Evolutionary conservation across 257 asterid species (phyloP).

Genomic region (Penstemon barbatus): DNA sequence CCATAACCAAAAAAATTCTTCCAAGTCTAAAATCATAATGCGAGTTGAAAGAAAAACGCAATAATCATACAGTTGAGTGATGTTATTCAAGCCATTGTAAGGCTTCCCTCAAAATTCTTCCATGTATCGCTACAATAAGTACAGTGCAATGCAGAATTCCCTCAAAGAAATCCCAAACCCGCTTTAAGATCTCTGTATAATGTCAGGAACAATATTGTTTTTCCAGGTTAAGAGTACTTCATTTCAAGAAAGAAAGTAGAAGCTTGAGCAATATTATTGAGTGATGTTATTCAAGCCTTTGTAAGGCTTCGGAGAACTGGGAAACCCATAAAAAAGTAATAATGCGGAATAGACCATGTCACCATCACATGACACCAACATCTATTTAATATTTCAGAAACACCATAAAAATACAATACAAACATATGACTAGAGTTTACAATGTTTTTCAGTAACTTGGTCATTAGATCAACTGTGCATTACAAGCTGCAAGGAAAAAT

Average conservation of each 20-base stretch:
- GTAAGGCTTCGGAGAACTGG: neutral
- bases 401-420: too few relatives aligned
- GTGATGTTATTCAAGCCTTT: slow-evolving; percentile 28
- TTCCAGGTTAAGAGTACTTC: too few relatives aligned
- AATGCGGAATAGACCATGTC: slow-evolving; percentile 2
- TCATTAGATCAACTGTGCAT: too few relatives aligned
- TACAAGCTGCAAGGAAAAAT: too few relatives aligned
- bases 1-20: slow-evolving; percentile 2
- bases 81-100: too few relatives aligned
- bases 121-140: slow-evolving; percentile 88
- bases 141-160: slow-evolving; percentile 89
- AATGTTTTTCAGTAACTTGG: too few relatives aligned
- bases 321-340: neutral
- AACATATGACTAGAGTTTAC: too few relatives aligned
- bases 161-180: slow-evolving; percentile 96
- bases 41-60: too few relatives aligned
- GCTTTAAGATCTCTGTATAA: slow-evolving; percentile 88
- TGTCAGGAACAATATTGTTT: neutral
- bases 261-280: slow-evolving; percentile 21
- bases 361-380: neutral
- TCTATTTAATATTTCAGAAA: too few relatives aligned
- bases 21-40: slow-evolving; percentile 20
- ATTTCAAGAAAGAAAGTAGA: too few relatives aligned
- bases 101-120: slow-evolving; percentile 36
- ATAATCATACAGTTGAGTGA: too few relatives aligned